Base-by-base conservation (phyloP, 2,329 filamentous ascomycete species). In the Aspergillus viridinutans region DNA sequence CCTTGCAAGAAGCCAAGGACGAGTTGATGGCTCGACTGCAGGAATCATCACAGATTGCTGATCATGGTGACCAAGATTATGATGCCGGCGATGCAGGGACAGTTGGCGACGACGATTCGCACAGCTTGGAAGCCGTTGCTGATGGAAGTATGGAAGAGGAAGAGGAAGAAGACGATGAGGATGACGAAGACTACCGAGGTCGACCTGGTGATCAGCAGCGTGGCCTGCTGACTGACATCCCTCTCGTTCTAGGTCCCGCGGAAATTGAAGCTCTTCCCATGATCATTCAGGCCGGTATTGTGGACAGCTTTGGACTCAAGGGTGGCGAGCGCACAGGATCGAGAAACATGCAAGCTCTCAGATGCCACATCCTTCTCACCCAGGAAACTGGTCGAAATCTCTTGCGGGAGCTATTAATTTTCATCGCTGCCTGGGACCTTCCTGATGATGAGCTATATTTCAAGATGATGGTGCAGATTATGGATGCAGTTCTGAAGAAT, bases 231-330 rank as follows among this genome's bases (percentile, higher is more conserved):
- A 97, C 93, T 0, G 93, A 97, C 71, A 91, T 97, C 12, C 93
- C 93, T 29, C 89, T 97, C 63, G 96, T 97, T 40, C 81, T 97
- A 29, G 92, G 95, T 47, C 93, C 93, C 0, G 92, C 92, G 55
- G 93, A 97, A 74, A 97, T 97, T 54, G 93, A 97, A 74, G 92
- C 94, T 5, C 78, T 97, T 53, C 93, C 96, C 55, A 96, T 97
- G 92, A 95, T 97, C 58, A 88, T 97, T 67, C 96, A 97, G 78
- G 92, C 90, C 14, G 95, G 92, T 60, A 95, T 97, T 53, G 85
- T 96, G 23, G 90, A 95, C 58, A 90, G 89, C 58, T 88, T 89
- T 61, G 85, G 86, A 0, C 76, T 85, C 7, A 89, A 87, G 48
- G 88, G 87, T 20, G 89, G 78, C 9, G 79, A 84, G 52, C 78